These are phyloP conservation scores for Paecilomyces fulvus DNA, from an alignment of 2,329 filamentous ascomycete genomes.

Conservation along the genomic window DNA sequence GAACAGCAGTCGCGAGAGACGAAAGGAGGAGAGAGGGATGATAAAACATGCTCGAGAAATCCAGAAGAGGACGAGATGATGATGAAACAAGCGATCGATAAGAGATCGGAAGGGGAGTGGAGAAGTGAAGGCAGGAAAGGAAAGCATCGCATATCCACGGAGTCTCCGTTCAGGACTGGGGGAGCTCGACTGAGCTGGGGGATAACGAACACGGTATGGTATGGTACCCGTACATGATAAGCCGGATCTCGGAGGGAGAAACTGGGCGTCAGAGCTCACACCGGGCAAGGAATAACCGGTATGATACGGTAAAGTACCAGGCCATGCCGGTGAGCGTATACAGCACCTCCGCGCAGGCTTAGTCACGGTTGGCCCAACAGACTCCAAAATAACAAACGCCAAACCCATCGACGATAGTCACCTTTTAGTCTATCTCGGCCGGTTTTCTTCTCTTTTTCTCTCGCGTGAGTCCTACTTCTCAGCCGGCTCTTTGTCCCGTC, in stretches of 20 bases:
- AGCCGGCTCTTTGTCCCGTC: not conserved
- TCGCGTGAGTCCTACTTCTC: not conserved
- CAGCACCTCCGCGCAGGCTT: slow-evolving; percentile 9
- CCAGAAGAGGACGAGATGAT: not conserved
- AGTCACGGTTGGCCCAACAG: slow-evolving; percentile 29
- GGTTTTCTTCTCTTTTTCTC: not conserved
- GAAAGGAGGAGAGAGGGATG: slow-evolving; percentile 14
- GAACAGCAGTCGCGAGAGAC: slow-evolving; percentile 13
- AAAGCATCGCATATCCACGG: not conserved
- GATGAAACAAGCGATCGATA: not conserved
- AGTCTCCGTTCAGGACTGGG: not conserved
- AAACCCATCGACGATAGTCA: not conserved
- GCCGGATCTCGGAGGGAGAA: not conserved
- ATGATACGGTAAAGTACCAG: slow-evolving; percentile 16
- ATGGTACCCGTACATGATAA: not conserved
- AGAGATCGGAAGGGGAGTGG: not conserved
- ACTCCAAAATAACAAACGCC: slow-evolving; percentile 8
- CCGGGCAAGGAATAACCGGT: not conserved
- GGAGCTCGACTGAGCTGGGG: not conserved
- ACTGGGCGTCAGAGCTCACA: not conserved
- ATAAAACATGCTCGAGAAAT: not conserved
- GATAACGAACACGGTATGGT: not conserved
- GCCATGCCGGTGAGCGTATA: slow-evolving; percentile 26
- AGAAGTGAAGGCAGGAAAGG: not conserved
- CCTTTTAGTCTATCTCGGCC: slow-evolving; percentile 1